Conservation (phyloP, 1,284 basidiomycete species). For the Cryptococcus deneoformans region DNA sequence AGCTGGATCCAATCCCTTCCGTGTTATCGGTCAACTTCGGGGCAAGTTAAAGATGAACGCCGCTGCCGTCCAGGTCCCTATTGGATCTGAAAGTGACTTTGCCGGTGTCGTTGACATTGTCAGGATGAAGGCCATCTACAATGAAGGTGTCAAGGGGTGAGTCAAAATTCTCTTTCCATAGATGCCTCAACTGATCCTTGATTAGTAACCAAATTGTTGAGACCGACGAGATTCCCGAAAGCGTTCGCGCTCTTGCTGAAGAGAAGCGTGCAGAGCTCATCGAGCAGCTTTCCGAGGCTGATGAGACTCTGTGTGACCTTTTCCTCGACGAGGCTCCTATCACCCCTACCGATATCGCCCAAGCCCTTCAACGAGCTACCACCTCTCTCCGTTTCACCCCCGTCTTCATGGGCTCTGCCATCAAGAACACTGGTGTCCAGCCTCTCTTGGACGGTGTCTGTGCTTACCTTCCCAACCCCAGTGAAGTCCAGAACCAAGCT, state of each 20-base stretch:
- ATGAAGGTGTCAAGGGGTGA: conserved; percentile 91
- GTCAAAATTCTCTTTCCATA: conserved; percentile 23
- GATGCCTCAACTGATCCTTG: background rate
- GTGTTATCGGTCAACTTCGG: conserved; percentile 89
- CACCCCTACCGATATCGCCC: conserved; percentile 67
- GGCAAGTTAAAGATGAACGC: conserved; percentile 88
- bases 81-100: conserved; percentile 86
- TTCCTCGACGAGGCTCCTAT: conserved; percentile 83
- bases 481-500: conserved; percentile 75
- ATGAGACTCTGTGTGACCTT: conserved; percentile 90
- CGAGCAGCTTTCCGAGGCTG: conserved; percentile 93
- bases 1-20: conserved; percentile 95
- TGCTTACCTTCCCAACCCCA: conserved; percentile 89
- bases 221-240: conserved; percentile 82
- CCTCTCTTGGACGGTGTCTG: conserved; percentile 93
- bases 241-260: conserved; percentile 67
- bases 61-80: conserved; percentile 95
- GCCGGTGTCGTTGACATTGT: conserved; percentile 92
- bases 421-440: conserved; percentile 98
- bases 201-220: conserved; percentile 68
- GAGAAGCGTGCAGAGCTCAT: conserved; percentile 87
- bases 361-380: conserved; percentile 86
- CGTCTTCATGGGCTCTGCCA: conserved; percentile 94
- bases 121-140: conserved; percentile 92
- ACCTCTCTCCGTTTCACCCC: conserved; percentile 88